A percentile compares a stretch with the other conserved stretches of the same genome.
Conservation (phyloP, 192 early-diverging fungal genomes). For the Backusella westeae region DNA sequence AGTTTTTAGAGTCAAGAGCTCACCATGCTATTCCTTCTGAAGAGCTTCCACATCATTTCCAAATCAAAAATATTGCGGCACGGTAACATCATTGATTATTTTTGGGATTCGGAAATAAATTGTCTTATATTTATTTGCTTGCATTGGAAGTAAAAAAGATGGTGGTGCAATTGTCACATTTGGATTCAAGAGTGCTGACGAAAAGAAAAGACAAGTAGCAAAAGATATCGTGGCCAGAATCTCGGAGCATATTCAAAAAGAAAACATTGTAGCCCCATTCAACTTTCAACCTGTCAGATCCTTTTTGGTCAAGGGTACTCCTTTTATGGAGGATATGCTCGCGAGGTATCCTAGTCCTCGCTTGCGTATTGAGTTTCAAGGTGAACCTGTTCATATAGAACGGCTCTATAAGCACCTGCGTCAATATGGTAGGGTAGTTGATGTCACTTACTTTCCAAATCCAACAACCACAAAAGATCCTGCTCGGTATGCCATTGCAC, state of each 20-base stretch:
- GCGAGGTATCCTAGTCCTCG: slow-evolving; percentile 48
- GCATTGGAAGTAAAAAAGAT: slow-evolving; percentile 31
- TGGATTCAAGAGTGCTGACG: slow-evolving; percentile 35
- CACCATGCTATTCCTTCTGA: slow-evolving; percentile 35
- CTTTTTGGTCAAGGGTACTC: slow-evolving; percentile 66
- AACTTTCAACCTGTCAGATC: slow-evolving; percentile 62
- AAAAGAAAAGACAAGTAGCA: slow-evolving; percentile 30
- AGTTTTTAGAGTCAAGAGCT: slow-evolving; percentile 18
- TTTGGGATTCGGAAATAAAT: neutral
- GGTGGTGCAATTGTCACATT: slow-evolving; percentile 54
- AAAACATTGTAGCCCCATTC: slow-evolving; percentile 61
- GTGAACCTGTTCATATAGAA: slow-evolving; percentile 67
- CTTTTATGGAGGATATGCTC: slow-evolving; percentile 74
- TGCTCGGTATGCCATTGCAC: slow-evolving; percentile 76
- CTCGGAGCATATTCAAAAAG: slow-evolving; percentile 50
- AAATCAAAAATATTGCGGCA: slow-evolving; percentile 46
- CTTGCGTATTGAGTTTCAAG: slow-evolving; percentile 73
- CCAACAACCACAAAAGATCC: slow-evolving; percentile 67
- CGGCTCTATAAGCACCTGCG: slow-evolving; percentile 72
- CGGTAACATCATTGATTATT: slow-evolving; percentile 30
- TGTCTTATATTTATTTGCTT: neutral
- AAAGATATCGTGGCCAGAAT: slow-evolving; percentile 46
- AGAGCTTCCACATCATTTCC: slow-evolving; percentile 49
- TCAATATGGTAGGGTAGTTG: slow-evolving; percentile 77
- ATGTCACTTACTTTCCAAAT: slow-evolving; percentile 62